Percentiles rank a stretch among this genome's conserved stretches.
Conservation (phyloP, 169 alveolate species). For the Theileria annulata region DNA sequence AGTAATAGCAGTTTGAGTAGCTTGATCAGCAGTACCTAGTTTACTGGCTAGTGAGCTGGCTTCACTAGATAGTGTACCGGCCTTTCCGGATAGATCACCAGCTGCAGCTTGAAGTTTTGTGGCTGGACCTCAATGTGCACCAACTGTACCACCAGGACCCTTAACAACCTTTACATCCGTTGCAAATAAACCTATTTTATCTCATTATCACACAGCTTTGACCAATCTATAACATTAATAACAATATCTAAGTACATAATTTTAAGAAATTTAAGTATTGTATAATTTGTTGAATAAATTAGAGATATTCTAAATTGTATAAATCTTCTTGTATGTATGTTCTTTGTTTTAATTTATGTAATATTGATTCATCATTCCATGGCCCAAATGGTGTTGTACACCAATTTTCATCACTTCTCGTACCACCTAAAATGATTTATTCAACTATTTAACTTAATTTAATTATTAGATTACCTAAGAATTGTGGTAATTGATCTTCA, state of each 20-base stretch:
- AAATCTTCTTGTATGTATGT: conserved; percentile 53
- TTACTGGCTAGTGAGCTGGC: too few species aligned
- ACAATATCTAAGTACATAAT: background rate
- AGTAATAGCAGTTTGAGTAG: too few species aligned
- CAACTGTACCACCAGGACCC: too few species aligned
- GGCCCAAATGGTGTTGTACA: conserved; percentile 50
- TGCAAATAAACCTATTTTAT: too few species aligned
- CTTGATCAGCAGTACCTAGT: too few species aligned
- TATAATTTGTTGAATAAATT: background rate
- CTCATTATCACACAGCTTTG: background rate
- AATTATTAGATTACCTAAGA: conserved; percentile 36
- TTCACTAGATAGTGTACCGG: too few species aligned
- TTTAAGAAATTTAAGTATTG: too few species aligned
- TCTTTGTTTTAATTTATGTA: conserved; percentile 27
- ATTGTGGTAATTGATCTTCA: conserved; percentile 72
- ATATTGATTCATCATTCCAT: conserved; percentile 58
- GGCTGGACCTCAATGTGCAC: too few species aligned
- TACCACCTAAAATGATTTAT: conserved; percentile 55
- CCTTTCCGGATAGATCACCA: too few species aligned
- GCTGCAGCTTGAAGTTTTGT: too few species aligned
- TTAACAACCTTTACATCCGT: too few species aligned
- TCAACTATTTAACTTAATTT: background rate
- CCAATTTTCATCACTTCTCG: conserved; percentile 65
- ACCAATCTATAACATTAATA: too few species aligned
- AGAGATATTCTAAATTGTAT: conserved; percentile 34